A percentile compares a stretch with the other conserved stretches of the same genome.
phyloP scores from a whole-genome alignment of 75 land plant species.

The Larix kaempferi region DNA sequence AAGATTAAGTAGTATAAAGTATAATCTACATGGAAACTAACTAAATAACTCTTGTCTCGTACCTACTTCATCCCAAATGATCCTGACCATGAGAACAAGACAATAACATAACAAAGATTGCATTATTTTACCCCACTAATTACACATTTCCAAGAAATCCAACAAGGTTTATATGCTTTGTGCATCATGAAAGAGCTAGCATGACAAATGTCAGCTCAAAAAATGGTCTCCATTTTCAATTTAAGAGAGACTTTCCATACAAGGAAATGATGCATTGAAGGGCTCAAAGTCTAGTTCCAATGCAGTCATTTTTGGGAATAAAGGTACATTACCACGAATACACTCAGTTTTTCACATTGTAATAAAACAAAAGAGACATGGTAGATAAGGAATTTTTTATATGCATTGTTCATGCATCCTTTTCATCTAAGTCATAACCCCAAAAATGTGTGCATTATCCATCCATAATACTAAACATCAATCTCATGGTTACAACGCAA shows the following conservation, averaged over 20 bases:
- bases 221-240: no score
- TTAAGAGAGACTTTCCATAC: no score
- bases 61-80: no score
- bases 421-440: background rate
- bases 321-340: background rate
- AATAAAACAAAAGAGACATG: background rate
- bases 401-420: background rate
- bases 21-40: no score
- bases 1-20: no score
- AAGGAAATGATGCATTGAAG: constrained; percentile 25
- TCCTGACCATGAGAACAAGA: background rate
- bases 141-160: constrained; percentile 46
- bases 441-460: background rate
- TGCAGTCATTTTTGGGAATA: constrained; percentile 29
- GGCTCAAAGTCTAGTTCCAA: constrained; percentile 35
- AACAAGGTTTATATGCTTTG: constrained; percentile 3
- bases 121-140: constrained; percentile 40
- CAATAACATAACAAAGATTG: background rate
- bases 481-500: no score
- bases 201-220: no score
- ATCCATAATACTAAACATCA: background rate
- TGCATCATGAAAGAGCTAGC: constrained; percentile 1
- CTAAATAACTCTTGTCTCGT: no score
- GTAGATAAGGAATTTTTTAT: background rate
- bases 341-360: background rate